Percentiles rank a stretch among this genome's conserved stretches.
These are phyloP conservation scores for Brassica cretica DNA, from an alignment of 345 rosid species.

Conservation along the genomic window DNA sequence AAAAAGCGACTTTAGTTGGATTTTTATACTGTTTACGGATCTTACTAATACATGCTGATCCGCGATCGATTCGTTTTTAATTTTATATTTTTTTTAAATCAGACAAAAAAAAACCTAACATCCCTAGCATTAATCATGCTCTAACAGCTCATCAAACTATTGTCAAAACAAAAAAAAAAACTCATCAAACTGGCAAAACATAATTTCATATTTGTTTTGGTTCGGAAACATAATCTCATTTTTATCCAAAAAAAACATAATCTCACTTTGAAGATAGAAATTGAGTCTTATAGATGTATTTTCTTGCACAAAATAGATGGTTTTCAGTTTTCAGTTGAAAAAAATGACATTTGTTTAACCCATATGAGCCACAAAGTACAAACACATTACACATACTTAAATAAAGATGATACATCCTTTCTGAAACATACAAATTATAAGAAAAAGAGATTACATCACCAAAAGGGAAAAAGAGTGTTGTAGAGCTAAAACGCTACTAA, in stretches of 20 bases:
- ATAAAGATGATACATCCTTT: constrained; percentile 13
- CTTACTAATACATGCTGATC: too few species aligned
- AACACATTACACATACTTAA: constrained; percentile 8
- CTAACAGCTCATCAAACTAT: not conserved
- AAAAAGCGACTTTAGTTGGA: too few species aligned
- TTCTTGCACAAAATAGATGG: not conserved
- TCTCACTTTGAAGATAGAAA: not conserved
- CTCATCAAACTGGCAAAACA: not conserved
- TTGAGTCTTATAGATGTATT: not conserved
- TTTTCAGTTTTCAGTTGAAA: not conserved
- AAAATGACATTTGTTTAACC: not conserved
- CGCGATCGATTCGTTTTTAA: too few species aligned
- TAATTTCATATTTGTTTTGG: not conserved
- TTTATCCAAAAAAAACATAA: not conserved
- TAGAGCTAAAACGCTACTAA: constrained; percentile 37
- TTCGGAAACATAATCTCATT: not conserved
- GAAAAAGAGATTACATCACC: constrained; percentile 8
- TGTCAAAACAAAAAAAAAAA: too few species aligned
- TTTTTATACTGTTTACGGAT: too few species aligned
- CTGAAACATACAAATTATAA: constrained; percentile 11
- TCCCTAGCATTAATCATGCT: too few species aligned
- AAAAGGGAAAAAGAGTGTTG: constrained; percentile 38
- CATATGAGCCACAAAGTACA: constrained; percentile 23
- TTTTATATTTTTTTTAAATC: too few species aligned
- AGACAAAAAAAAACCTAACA: too few species aligned